A percentile compares a stretch with the other conserved stretches of the same genome.
Conservation (phyloP, 2,329 filamentous ascomycete genomes). For the Ramularia collo-cygni region DNA sequence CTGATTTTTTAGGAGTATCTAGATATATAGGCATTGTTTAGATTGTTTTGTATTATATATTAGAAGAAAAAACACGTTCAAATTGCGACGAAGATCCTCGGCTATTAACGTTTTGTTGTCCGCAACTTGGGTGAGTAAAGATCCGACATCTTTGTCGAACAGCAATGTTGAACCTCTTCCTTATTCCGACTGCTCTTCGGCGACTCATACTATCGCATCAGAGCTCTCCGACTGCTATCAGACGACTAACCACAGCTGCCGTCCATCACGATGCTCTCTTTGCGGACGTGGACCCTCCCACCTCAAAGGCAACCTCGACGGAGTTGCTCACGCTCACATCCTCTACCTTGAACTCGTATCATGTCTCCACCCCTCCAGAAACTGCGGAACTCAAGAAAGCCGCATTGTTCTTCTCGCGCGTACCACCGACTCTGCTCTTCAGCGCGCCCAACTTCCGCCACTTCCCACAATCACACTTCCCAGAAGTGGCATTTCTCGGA, state of each 20-base stretch:
- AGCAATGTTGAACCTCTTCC: slow-evolving; percentile 22
- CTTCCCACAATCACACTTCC: slow-evolving; percentile 47
- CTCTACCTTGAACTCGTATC: slow-evolving; percentile 29
- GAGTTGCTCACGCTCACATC: slow-evolving; percentile 24
- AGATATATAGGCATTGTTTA: no score
- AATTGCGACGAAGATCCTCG: no score
- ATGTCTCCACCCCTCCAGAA: slow-evolving; percentile 25
- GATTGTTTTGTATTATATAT: no score
- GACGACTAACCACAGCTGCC: slow-evolving; percentile 3
- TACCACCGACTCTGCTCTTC: slow-evolving; percentile 52
- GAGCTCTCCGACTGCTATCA: background rate
- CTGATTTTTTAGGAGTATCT: no score
- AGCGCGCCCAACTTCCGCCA: slow-evolving; percentile 54
- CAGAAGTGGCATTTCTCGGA: slow-evolving; percentile 61
- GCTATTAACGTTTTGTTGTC: no score
- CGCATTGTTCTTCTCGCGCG: slow-evolving; percentile 39
- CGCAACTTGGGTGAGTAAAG: no score
- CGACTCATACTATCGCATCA: slow-evolving; percentile 9
- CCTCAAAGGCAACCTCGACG: background rate
- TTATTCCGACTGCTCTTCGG: slow-evolving; percentile 21
- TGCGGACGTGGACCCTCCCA: background rate
- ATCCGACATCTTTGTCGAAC: no score
- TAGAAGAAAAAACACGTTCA: no score
- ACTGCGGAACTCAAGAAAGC: slow-evolving; percentile 36
- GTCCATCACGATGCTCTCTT: slow-evolving; percentile 5